phyloP scores from a whole-genome alignment of 2,329 filamentous ascomycete genomes.

The Clarireedia homoeocarpa region DNA sequence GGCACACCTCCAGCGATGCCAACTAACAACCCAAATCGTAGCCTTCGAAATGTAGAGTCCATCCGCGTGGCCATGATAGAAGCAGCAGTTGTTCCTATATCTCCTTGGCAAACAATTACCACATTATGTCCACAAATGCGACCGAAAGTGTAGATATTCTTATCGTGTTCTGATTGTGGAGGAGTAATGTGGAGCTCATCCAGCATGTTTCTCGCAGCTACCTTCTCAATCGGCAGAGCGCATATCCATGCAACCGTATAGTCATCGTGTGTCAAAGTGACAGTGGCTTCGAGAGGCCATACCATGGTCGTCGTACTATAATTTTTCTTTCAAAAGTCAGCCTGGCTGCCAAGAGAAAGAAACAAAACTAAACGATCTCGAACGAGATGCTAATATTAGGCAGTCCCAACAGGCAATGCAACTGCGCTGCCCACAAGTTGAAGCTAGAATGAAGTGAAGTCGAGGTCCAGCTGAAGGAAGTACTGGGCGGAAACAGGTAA shows the following conservation, averaged over 20 bases:
- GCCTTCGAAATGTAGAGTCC: constrained; percentile 26
- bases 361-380: too few relatives aligned
- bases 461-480: too few relatives aligned
- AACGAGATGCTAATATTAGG: too few relatives aligned
- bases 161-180: neutral
- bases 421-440: too few relatives aligned
- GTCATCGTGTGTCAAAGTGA: too few relatives aligned
- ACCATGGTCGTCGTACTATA: too few relatives aligned
- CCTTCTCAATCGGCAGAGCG: neutral
- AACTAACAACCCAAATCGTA: constrained; percentile 35
- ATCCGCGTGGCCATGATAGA: constrained; percentile 28
- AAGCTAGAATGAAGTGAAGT: too few relatives aligned
- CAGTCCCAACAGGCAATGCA: too few relatives aligned
- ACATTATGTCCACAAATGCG: constrained; percentile 28
- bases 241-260: neutral
- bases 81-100: constrained; percentile 29
- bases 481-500: too few relatives aligned
- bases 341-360: too few relatives aligned
- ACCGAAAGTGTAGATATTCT: constrained; percentile 23
- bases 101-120: constrained; percentile 27
- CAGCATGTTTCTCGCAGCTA: neutral
- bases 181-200: neutral
- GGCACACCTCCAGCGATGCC: constrained; percentile 31
- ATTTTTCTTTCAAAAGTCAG: too few relatives aligned
- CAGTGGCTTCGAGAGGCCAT: too few relatives aligned